Conservation (phyloP, 495 filamentous ascomycete genomes). For the Emericellopsis terricola region DNA sequence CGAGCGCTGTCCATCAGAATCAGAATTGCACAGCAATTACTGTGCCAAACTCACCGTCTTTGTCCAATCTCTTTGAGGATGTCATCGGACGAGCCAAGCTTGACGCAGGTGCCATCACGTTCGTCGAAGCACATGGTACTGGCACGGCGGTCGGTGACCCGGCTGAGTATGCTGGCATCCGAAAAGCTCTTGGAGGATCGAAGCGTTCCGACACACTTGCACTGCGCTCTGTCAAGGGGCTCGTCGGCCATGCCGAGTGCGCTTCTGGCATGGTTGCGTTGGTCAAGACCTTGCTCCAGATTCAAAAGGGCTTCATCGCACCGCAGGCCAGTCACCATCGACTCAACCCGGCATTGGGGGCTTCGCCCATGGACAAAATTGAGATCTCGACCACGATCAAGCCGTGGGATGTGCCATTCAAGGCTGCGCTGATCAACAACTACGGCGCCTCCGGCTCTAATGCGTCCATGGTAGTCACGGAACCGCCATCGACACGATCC, state of each 20-base stretch:
- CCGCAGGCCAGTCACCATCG: constrained; percentile 20
- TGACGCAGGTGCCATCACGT: constrained; percentile 7
- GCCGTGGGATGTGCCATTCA: constrained; percentile 15
- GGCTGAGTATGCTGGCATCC: constrained; percentile 9
- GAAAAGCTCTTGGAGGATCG: constrained; percentile 10
- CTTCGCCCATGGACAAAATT: constrained; percentile 13
- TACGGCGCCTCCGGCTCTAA: constrained; percentile 10
- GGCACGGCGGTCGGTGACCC: constrained; percentile 24
- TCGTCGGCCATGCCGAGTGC: constrained; percentile 29
- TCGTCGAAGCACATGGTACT: constrained; percentile 24
- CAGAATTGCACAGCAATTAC: constrained; percentile 16
- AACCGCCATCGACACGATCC: background rate
- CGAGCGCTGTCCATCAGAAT: constrained; percentile 27
- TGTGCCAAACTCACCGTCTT: constrained; percentile 16
- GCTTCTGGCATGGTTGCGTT: constrained; percentile 21
- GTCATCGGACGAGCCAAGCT: constrained; percentile 4
- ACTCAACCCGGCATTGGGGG: constrained; percentile 15
- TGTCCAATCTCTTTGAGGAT: constrained; percentile 9
- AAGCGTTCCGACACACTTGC: constrained; percentile 10
- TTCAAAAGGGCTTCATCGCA: constrained; percentile 19
- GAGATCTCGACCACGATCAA: constrained; percentile 11
- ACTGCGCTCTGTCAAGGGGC: constrained; percentile 25
- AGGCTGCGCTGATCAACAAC: constrained; percentile 21
- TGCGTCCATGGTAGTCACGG: constrained; percentile 6
- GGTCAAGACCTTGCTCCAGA: constrained; percentile 28